phyloP scores from a whole-genome alignment of 2,329 filamentous ascomycete species.

The Calonectria naviculata region DNA sequence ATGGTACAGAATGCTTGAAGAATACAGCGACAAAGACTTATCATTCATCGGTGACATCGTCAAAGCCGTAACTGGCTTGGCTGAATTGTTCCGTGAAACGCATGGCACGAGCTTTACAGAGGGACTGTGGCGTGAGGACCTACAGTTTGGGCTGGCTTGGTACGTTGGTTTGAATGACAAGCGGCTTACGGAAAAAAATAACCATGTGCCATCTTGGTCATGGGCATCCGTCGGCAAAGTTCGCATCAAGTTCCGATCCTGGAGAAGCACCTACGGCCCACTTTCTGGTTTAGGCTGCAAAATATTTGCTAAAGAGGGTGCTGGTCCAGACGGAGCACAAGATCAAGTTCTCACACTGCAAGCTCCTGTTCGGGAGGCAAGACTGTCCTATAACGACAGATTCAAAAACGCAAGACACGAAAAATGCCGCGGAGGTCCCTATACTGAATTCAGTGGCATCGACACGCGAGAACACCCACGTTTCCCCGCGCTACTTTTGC shows the following conservation, averaged over 20 bases:
- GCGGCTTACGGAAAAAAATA: not conserved
- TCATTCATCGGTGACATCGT: slow-evolving; percentile 10
- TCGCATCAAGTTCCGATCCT: slow-evolving; percentile 15
- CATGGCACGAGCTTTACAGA: not conserved
- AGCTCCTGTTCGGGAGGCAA: not conserved
- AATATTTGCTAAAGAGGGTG: not conserved
- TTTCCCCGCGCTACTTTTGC: not conserved
- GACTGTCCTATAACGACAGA: not conserved
- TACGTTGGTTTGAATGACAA: slow-evolving; percentile 7
- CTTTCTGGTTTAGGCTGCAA: not conserved
- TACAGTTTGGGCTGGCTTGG: slow-evolving; percentile 14
- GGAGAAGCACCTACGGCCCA: not conserved
- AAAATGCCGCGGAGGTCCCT: not conserved
- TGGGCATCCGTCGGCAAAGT: slow-evolving; percentile 29
- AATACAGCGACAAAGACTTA: slow-evolving; percentile 22
- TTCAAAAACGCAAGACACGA: not conserved
- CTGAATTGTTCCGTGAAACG: not conserved
- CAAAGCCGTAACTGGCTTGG: slow-evolving; percentile 14
- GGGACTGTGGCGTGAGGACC: slow-evolving; percentile 17
- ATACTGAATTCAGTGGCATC: not conserved
- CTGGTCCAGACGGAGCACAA: not conserved
- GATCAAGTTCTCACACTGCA: not conserved
- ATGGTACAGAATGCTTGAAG: slow-evolving; percentile 23
- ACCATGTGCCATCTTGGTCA: slow-evolving; percentile 18
- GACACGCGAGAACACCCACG: slow-evolving; percentile 10